Evolutionary conservation across 2,329 filamentous ascomycete genomes (phyloP), one percentile per base, ranked within the genome.

Genomic region (Alternaria metachromatica): DNA sequence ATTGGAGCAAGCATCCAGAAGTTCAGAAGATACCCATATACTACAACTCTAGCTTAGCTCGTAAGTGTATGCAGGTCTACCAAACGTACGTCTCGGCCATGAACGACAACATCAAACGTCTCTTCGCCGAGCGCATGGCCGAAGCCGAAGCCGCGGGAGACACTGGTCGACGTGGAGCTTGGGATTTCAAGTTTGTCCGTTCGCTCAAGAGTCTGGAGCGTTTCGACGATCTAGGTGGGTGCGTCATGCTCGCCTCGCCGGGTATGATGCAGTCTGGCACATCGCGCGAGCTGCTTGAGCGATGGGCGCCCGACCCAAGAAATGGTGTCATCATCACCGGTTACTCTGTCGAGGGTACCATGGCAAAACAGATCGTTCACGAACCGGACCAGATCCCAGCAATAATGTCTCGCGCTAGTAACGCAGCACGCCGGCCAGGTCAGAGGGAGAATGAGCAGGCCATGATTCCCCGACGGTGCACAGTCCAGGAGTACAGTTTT

Each of bases 311-410:
- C 0, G 97, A 93, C 80, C 92, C 96, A 67, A 94, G 96, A 80
- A 99, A 99, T 76, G 96, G 95, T n/a, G 93, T 99, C 46, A 92
- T 99, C 72, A 97, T 99, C 80, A 99, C 96, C 0, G 96, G 96
- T 77, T 99, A 99, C 82, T 97, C 94, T 65, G 95, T 99, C 8
- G 96, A 99, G 81, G 96, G 96, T 6, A 99, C 96, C 1, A 98
- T 99, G 95, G 96, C 94, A 4, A 95, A 97, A 80, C 90, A 96
- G 73, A 92, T 99, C 66, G 91, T 98, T 82, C 93, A 95, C 70
- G 96, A 98, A 77, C 96, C 96, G 0, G 94, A 97, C 65, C 90
- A 94, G 74, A 98, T 99, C 62, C 94, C 94, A 63, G 95, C 95
- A 0, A 92, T 98, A 73, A 98, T 97, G 90, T 93, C 90, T 64